A percentile compares a stretch with the other conserved stretches of the same genome.
phyloP scores from a whole-genome alignment of 768 basidiomycete genomes.

The Pleurotus djamor region DNA sequence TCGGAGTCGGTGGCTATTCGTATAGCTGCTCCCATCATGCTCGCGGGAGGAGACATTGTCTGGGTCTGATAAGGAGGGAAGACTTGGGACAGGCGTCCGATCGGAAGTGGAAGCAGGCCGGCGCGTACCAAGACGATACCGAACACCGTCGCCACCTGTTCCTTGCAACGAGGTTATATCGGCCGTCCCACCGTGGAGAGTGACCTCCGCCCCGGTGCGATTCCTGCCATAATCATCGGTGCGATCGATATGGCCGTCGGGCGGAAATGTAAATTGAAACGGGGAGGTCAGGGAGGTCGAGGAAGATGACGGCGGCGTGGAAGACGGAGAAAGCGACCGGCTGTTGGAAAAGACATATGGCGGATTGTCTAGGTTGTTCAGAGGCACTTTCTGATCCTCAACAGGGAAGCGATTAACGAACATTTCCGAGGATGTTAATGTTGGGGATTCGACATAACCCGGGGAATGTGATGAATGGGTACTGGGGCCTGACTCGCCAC shows the following conservation, averaged over 20 bases:
- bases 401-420: slow-evolving; percentile 42
- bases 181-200: slow-evolving; percentile 72
- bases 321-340: slow-evolving; percentile 71
- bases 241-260: slow-evolving; percentile 49
- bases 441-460: slow-evolving; percentile 57
- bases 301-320: slow-evolving; percentile 58
- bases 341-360: slow-evolving; percentile 64
- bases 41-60: slow-evolving; percentile 53
- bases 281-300: slow-evolving; percentile 65
- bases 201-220: slow-evolving; percentile 57
- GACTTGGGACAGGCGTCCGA: slow-evolving; percentile 41
- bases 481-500: slow-evolving; percentile 35
- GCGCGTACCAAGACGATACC: slow-evolving; percentile 55
- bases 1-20: slow-evolving; percentile 37
- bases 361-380: slow-evolving; percentile 49
- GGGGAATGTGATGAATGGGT: slow-evolving; percentile 47
- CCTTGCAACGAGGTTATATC: slow-evolving; percentile 58
- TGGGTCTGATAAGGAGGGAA: slow-evolving; percentile 47
- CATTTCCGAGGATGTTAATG: slow-evolving; percentile 41
- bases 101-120: slow-evolving; percentile 49
- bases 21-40: slow-evolving; percentile 42
- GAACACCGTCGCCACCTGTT: slow-evolving; percentile 50
- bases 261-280: slow-evolving; percentile 66
- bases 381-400: slow-evolving; percentile 57
- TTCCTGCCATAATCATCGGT: slow-evolving; percentile 61